These are phyloP conservation scores for Mycena pura DNA, from an alignment of 768 basidiomycete genomes.

Conservation along the genomic window DNA sequence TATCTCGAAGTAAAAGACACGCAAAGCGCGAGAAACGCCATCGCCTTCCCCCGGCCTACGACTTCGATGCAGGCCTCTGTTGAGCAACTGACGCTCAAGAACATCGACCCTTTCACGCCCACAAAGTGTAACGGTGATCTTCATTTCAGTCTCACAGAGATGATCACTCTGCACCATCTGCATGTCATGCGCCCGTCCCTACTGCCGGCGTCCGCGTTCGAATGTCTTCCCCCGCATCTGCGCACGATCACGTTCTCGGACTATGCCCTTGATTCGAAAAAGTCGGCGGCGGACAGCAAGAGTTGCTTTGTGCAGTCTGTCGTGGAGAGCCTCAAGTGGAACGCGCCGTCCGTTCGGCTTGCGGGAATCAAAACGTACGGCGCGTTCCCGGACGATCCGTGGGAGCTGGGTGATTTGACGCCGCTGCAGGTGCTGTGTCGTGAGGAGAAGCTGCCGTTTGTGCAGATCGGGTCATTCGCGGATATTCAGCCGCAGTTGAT, in stretches of 20 bases:
- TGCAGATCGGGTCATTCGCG: slow-evolving; percentile 8
- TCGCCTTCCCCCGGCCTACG: neutral
- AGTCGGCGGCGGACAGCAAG: slow-evolving; percentile 11
- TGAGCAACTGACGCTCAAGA: slow-evolving; percentile 11
- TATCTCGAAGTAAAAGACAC: slow-evolving; percentile 1
- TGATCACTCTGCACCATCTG: slow-evolving; percentile 6
- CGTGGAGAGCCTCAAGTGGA: neutral
- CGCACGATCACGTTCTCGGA: slow-evolving; percentile 18
- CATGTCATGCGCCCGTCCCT: slow-evolving; percentile 11
- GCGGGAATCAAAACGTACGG: slow-evolving; percentile 19
- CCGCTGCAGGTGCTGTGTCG: neutral
- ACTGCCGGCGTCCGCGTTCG: slow-evolving; percentile 9
- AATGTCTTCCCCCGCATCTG: slow-evolving; percentile 4
- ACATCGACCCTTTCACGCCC: slow-evolving; percentile 3
- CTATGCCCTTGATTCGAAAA: slow-evolving; percentile 11
- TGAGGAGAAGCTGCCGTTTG: slow-evolving; percentile 6
- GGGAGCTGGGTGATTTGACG: slow-evolving; percentile 19
- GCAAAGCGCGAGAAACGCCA: neutral
- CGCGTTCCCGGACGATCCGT: slow-evolving; percentile 8
- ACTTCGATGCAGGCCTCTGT: slow-evolving; percentile 10
- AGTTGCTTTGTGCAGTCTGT: slow-evolving; percentile 7
- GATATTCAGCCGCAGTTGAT: slow-evolving; percentile 20
- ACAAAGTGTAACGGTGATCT: neutral
- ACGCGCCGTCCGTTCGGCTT: neutral
- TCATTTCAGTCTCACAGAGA: neutral